These are phyloP conservation scores for Epichloe uncinata DNA, from an alignment of 2,329 filamentous ascomycete genomes.

Conservation along the genomic window DNA sequence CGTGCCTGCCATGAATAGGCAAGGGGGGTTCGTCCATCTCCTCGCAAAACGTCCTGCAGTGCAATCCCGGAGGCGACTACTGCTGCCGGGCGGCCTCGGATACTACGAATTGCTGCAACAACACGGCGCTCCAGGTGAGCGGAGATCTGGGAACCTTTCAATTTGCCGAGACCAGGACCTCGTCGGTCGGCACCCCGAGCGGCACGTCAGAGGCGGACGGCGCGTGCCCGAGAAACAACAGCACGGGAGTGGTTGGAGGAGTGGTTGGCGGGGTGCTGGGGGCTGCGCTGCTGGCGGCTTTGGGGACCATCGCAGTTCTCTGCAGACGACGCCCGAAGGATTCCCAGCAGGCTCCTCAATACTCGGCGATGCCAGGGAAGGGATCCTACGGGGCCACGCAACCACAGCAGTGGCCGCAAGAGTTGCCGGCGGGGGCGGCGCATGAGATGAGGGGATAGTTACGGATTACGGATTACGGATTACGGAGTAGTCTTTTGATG, in stretches of 20 bases:
- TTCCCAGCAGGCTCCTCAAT: not conserved
- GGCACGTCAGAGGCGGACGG: not conserved
- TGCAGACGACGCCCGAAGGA: not conserved
- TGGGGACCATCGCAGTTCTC: slow-evolving; percentile 9
- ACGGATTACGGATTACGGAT: too few species aligned
- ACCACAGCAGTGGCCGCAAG: not conserved
- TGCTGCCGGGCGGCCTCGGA: slow-evolving; percentile 9
- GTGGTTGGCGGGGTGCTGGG: slow-evolving; percentile 11
- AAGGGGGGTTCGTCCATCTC: not conserved
- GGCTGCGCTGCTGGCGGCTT: slow-evolving; percentile 11
- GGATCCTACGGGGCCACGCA: not conserved
- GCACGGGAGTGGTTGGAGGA: slow-evolving; percentile 11
- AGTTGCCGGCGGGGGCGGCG: not conserved
- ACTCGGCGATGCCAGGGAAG: not conserved
- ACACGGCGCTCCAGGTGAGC: slow-evolving; percentile 1
- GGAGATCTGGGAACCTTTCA: too few species aligned
- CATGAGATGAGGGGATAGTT: not conserved
- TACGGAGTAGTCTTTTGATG: too few species aligned
- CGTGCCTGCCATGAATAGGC: slow-evolving; percentile 1
- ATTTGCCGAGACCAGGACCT: not conserved
- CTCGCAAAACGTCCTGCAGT: slow-evolving; percentile 10
- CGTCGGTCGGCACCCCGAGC: not conserved
- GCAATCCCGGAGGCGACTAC: slow-evolving; percentile 6
- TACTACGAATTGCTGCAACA: slow-evolving; percentile 9
- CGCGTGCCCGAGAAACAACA: slow-evolving; percentile 12